phyloP scores from a whole-genome alignment of 2,329 filamentous ascomycete genomes.

The Ophiostoma populinum region DNA sequence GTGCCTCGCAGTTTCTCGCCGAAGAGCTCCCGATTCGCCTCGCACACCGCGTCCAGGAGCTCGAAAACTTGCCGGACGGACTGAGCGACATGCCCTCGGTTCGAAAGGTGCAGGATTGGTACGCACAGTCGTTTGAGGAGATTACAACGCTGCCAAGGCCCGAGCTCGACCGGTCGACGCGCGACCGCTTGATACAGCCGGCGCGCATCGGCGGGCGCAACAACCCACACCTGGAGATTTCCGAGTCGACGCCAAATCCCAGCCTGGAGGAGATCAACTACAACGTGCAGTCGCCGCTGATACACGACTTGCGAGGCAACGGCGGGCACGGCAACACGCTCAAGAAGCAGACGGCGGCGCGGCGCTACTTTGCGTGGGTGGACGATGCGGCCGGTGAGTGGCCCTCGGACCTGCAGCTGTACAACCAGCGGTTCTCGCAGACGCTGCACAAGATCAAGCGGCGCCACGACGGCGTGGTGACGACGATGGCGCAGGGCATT shows the following conservation, averaged over 20 bases:
- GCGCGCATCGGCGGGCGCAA: constrained; percentile 36
- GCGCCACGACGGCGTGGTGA: constrained; percentile 91
- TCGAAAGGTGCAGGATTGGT: constrained; percentile 90
- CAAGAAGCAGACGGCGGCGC: constrained; percentile 34
- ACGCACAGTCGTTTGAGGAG: constrained; percentile 99
- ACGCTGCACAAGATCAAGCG: constrained; percentile 88
- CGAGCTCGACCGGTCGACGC: constrained; percentile 55
- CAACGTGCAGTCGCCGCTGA: constrained; percentile 28
- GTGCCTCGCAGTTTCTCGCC: constrained; percentile 93
- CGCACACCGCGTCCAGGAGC: constrained; percentile 89
- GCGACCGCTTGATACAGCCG: constrained; percentile 60
- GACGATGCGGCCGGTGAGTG: constrained; percentile 67
- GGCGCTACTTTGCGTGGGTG: constrained; percentile 80
- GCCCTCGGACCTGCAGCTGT: constrained; percentile 86
- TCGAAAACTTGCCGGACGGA: constrained; percentile 82
- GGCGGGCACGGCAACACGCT: constrained; percentile 14
- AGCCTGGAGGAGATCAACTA: constrained; percentile 77
- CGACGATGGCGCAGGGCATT: constrained; percentile 94
- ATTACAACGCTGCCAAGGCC: constrained; percentile 77
- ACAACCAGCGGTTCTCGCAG: constrained; percentile 81
- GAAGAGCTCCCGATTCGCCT: constrained; percentile 95
- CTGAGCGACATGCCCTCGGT: constrained; percentile 97
- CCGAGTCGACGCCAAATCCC: constrained; percentile 76
- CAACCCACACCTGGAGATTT: constrained; percentile 40
- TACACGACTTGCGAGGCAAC: constrained; percentile 19